phyloP scores from a whole-genome alignment of 768 basidiomycete species.

The Boletus coccyginus region DNA sequence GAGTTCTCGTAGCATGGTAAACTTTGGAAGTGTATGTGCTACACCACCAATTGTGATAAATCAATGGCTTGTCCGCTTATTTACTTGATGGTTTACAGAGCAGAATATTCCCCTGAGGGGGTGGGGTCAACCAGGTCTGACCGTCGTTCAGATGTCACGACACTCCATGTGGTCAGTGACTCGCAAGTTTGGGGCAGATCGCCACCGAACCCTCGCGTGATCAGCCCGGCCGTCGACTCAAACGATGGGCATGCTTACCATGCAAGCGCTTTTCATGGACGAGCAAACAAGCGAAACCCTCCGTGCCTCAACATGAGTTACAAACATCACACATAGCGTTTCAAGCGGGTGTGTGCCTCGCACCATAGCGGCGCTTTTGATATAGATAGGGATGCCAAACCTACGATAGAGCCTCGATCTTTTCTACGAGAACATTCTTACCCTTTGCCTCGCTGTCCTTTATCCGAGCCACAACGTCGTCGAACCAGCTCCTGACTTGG shows the following conservation, averaged over 20 bases:
- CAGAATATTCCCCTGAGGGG: neutral
- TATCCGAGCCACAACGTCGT: slow-evolving; percentile 42
- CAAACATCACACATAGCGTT: neutral
- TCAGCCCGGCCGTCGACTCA: neutral
- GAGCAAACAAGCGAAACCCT: neutral
- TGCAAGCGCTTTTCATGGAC: neutral
- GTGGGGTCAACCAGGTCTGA: neutral
- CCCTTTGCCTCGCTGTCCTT: slow-evolving; percentile 64
- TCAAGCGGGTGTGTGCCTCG: neutral
- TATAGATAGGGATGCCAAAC: neutral
- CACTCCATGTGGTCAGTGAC: neutral
- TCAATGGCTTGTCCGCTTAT: neutral
- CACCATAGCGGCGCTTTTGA: slow-evolving; percentile 5
- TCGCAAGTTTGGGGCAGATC: neutral
- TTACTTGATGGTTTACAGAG: neutral
- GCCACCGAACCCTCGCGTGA: neutral
- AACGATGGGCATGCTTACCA: neutral
- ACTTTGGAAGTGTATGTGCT: too few relatives aligned
- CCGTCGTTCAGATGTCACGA: neutral
- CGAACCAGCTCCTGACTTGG: slow-evolving; percentile 60
- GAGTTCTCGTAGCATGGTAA: neutral
- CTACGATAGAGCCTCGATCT: slow-evolving; percentile 36
- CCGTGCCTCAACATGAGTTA: neutral
- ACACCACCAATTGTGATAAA: neutral
- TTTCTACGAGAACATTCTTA: slow-evolving; percentile 65